Evolutionary conservation across 139 green algal genomes (phyloP).

Genomic region (Coccomyxa sp.): DNA sequence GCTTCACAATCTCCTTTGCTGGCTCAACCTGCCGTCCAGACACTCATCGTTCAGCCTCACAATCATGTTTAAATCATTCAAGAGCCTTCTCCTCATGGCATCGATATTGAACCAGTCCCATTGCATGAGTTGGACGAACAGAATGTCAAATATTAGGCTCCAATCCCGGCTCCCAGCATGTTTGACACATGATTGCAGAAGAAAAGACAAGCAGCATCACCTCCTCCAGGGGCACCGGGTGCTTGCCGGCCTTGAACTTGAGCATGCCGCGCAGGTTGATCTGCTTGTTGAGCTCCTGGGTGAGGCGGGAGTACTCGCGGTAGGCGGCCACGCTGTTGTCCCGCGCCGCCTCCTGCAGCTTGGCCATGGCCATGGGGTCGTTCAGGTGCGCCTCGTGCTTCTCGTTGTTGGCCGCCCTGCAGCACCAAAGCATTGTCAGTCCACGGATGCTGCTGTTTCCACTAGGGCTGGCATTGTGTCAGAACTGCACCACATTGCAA

Average conservation of each 20-base stretch:
- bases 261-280: conserved; percentile 87
- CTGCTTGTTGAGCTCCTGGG: conserved; percentile 57
- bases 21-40: conserved; percentile 68
- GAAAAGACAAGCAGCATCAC: not conserved
- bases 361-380: conserved; percentile 83
- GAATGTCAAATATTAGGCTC: not conserved
- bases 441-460: not conserved
- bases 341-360: conserved; percentile 75
- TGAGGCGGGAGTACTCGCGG: conserved; percentile 84
- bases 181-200: not conserved
- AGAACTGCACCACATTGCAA: too few species aligned
- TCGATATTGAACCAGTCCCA: too few species aligned
- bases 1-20: conserved; percentile 80
- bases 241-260: conserved; percentile 57
- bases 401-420: not conserved
- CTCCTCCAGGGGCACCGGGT: conserved; percentile 74
- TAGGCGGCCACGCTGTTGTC: conserved; percentile 62
- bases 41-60: too few species aligned
- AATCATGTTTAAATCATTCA: not conserved
- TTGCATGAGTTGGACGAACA: too few species aligned
- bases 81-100: not conserved
- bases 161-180: not conserved
- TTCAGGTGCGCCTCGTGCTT: conserved; percentile 86
- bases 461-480: too few species aligned
- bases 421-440: not conserved